These are phyloP conservation scores for Candida bentonensis DNA, from an alignment of 805 yeast genomes.

Conservation along the genomic window DNA sequence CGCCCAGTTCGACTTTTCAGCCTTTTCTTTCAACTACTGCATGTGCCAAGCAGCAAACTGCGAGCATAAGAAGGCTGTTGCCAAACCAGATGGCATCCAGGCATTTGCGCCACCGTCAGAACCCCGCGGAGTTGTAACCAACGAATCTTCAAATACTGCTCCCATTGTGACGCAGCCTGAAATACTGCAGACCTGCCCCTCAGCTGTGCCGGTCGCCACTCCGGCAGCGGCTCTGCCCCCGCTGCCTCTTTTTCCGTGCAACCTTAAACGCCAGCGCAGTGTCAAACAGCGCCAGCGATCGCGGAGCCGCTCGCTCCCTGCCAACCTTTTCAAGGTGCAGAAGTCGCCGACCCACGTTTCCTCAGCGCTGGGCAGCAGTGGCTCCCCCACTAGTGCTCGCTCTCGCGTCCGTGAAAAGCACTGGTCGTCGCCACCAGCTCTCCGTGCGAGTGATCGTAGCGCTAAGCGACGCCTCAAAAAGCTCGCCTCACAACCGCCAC, in stretches of 20 bases:
- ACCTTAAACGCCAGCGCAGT: too few species aligned
- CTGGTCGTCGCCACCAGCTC: conserved; percentile 3
- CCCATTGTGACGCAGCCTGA: too few species aligned
- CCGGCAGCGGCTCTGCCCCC: too few species aligned
- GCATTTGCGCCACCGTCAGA: background rate
- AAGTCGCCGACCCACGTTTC: background rate
- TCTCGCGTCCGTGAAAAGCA: too few species aligned
- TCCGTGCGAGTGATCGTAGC: background rate
- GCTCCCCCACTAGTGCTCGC: too few species aligned
- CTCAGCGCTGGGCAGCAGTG: conserved; percentile 8
- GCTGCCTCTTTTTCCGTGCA: too few species aligned
- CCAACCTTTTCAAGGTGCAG: conserved; percentile 6
- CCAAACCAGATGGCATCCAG: background rate
- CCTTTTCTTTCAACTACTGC: background rate
- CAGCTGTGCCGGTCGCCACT: too few species aligned
- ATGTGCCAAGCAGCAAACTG: background rate
- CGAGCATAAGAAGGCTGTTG: background rate
- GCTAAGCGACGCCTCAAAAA: conserved; percentile 7
- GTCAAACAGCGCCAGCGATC: conserved; percentile 9
- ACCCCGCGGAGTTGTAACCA: too few species aligned
- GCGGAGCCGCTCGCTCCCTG: conserved; percentile 12
- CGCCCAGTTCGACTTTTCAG: background rate
- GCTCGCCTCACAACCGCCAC: conserved; percentile 41
- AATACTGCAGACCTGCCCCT: too few species aligned
- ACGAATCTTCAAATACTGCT: too few species aligned